Conservation (phyloP, 2,329 filamentous ascomycete species). For the Chalara sp. region DNA sequence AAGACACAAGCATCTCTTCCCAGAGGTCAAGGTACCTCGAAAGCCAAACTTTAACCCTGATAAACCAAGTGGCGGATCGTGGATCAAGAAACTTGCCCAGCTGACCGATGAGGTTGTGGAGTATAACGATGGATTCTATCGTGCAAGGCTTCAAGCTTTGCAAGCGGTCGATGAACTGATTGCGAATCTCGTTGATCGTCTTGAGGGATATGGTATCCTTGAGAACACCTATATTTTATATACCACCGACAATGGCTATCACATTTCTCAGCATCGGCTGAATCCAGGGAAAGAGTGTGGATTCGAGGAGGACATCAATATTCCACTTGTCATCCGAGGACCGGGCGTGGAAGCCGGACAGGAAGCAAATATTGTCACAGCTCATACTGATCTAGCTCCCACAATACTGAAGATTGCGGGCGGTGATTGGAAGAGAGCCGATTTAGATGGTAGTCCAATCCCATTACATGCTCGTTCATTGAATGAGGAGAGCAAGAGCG, state of each 20-base stretch:
- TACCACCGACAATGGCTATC: constrained; percentile 47
- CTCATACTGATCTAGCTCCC: constrained; percentile 46
- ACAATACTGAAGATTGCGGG: constrained; percentile 38
- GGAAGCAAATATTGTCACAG: constrained; percentile 37
- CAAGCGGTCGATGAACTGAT: constrained; percentile 51
- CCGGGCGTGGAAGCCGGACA: constrained; percentile 41
- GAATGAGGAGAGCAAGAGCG: constrained; percentile 7
- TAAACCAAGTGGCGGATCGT: constrained; percentile 39
- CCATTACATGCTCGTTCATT: constrained; percentile 25
- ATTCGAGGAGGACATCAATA: constrained; percentile 44
- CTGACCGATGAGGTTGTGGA: constrained; percentile 36
- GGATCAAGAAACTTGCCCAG: constrained; percentile 36
- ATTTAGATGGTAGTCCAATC: constrained; percentile 41
- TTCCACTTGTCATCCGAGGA: constrained; percentile 50
- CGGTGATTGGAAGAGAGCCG: constrained; percentile 30
- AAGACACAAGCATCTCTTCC: constrained; percentile 57
- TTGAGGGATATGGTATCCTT: constrained; percentile 32
- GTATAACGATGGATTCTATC: constrained; percentile 45
- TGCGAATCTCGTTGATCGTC: constrained; percentile 35
- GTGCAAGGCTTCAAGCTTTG: constrained; percentile 42
- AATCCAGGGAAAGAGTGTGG: constrained; percentile 43
- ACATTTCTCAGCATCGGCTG: constrained; percentile 44
- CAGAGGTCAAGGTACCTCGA: constrained; percentile 51
- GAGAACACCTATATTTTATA: constrained; percentile 52
- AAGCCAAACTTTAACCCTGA: constrained; percentile 61